These are phyloP conservation scores for Podospora pseudoanserina DNA, from an alignment of 495 filamentous ascomycete species.

Conservation along the genomic window DNA sequence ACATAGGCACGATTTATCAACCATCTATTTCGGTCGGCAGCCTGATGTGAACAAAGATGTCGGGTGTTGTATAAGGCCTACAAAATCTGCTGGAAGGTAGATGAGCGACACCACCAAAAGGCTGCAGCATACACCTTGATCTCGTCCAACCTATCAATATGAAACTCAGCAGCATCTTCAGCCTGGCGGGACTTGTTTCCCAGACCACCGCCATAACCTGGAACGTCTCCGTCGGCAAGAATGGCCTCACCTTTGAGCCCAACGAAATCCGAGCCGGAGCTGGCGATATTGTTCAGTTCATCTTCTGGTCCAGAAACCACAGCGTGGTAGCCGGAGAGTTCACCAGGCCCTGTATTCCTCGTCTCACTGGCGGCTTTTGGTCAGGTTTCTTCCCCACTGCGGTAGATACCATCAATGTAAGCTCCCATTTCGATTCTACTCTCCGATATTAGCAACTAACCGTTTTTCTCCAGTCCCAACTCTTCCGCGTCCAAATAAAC, in stretches of 20 bases:
- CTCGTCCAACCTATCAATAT: constrained; percentile 4
- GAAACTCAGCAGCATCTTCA: constrained; percentile 14
- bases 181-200: constrained; percentile 19
- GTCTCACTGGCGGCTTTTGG: constrained; percentile 39
- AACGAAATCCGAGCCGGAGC: constrained; percentile 34
- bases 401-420: constrained; percentile 24
- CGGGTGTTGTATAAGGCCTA: background rate
- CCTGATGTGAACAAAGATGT: background rate
- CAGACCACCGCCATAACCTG: constrained; percentile 26
- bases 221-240: constrained; percentile 27
- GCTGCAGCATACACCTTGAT: background rate
- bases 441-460: background rate
- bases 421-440: constrained; percentile 6
- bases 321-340: constrained; percentile 48
- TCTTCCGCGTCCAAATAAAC: constrained; percentile 50
- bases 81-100: background rate
- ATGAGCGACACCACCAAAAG: background rate
- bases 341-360: constrained; percentile 44
- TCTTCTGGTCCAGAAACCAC: constrained; percentile 51
- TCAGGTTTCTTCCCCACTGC: constrained; percentile 44
- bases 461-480: constrained; percentile 21
- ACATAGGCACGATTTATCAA: background rate
- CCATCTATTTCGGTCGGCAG: background rate
- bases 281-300: constrained; percentile 53
- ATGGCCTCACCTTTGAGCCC: constrained; percentile 32